A percentile compares a stretch with the other conserved stretches of the same genome.
These are phyloP conservation scores for Exophiala lecanii-corni DNA, from an alignment of 2,329 filamentous ascomycete species.

Conservation along the genomic window DNA sequence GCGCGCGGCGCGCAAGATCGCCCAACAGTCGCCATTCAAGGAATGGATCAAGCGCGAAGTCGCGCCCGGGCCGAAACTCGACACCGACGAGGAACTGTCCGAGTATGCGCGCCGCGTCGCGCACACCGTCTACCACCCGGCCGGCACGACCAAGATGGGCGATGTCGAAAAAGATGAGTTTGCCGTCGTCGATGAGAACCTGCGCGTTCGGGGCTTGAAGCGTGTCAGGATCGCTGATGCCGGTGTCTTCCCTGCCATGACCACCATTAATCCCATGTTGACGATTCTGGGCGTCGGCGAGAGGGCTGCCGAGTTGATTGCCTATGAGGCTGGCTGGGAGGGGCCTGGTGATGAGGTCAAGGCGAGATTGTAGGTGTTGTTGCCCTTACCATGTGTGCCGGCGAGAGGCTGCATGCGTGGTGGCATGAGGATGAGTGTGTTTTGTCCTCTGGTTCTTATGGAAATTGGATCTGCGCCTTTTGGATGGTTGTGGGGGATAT, in stretches of 20 bases:
- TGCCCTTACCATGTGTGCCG: too few species aligned
- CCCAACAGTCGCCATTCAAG: constrained; percentile 70
- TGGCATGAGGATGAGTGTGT: too few species aligned
- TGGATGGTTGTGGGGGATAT: too few species aligned
- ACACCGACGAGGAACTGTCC: constrained; percentile 73
- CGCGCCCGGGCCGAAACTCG: constrained; percentile 67
- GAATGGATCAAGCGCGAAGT: constrained; percentile 79
- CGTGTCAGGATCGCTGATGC: constrained; percentile 78
- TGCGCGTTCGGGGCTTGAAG: constrained; percentile 68
- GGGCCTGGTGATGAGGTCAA: constrained; percentile 7
- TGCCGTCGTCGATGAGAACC: constrained; percentile 73
- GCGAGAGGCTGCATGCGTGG: too few species aligned
- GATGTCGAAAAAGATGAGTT: constrained; percentile 62
- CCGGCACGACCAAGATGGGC: constrained; percentile 88
- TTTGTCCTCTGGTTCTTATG: too few species aligned
- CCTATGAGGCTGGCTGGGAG: constrained; percentile 65
- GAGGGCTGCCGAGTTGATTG: constrained; percentile 77
- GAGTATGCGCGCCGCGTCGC: constrained; percentile 77
- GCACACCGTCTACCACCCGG: constrained; percentile 87
- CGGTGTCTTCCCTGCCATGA: constrained; percentile 82
- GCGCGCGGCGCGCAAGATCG: constrained; percentile 71
- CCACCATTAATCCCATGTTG: constrained; percentile 84
- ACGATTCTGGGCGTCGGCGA: constrained; percentile 82
- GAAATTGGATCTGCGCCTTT: too few species aligned
- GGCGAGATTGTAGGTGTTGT: constrained; percentile 4